Percentiles rank a stretch among this genome's conserved stretches.
These are phyloP conservation scores for Aquilaria sinensis DNA, from an alignment of 345 rosid genomes.

Conservation along the genomic window DNA sequence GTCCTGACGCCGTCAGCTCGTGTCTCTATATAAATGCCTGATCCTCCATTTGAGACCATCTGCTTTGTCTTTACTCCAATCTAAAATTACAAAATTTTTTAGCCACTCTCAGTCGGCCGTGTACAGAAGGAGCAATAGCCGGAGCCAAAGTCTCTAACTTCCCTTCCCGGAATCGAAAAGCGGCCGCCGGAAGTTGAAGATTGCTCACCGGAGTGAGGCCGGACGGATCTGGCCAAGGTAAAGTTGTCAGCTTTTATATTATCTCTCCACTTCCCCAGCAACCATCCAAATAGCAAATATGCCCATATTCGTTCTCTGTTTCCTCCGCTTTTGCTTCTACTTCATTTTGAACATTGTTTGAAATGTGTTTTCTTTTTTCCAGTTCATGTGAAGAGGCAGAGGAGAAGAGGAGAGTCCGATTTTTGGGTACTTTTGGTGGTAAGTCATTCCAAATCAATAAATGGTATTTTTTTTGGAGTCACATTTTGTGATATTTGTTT, in stretches of 20 bases:
- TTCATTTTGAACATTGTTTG: background rate
- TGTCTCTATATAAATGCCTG: constrained; percentile 33
- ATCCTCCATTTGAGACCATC: constrained; percentile 18
- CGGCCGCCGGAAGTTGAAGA: too few relatives aligned
- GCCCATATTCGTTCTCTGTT: background rate
- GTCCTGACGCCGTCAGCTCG: constrained; percentile 34
- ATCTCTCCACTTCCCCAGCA: constrained; percentile 18
- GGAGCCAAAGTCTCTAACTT: constrained; percentile 23
- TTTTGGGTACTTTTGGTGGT: background rate
- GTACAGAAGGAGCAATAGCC: constrained; percentile 17
- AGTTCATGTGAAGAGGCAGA: constrained; percentile 4
- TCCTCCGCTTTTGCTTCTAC: background rate
- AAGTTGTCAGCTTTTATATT: background rate
- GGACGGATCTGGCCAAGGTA: too few relatives aligned
- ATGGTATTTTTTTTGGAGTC: constrained; percentile 9
- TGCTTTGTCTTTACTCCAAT: constrained; percentile 17
- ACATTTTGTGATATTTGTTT: too few relatives aligned
- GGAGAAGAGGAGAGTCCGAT: background rate
- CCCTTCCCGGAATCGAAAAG: constrained; percentile 9
- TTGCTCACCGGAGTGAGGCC: background rate
- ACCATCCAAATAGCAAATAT: constrained; percentile 18
- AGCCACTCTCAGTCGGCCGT: constrained; percentile 4
- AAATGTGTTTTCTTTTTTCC: background rate
- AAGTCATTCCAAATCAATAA: constrained; percentile 23
- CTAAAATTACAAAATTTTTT: background rate